Percentiles rank a stretch among this genome's conserved stretches.
Conservation (phyloP, 2,329 filamentous ascomycete species). For the Didymellaceae sp. region DNA sequence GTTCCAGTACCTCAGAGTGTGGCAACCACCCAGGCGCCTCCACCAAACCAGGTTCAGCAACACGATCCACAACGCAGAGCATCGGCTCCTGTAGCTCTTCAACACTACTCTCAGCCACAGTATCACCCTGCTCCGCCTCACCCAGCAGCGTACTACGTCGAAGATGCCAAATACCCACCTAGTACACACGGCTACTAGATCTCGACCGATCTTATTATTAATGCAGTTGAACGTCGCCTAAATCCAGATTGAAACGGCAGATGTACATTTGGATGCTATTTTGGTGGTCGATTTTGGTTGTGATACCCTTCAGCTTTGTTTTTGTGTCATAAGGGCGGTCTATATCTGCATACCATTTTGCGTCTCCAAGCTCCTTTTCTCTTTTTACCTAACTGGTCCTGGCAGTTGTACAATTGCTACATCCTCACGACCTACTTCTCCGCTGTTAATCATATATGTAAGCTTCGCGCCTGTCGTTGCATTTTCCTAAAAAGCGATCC, state of each 20-base stretch:
- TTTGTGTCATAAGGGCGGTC: constrained; percentile 20
- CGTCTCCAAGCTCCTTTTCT: background rate
- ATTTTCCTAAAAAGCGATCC: constrained; percentile 1
- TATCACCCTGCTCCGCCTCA: constrained; percentile 33
- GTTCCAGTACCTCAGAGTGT: constrained; percentile 26
- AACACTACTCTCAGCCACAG: constrained; percentile 29
- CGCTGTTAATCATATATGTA: background rate
- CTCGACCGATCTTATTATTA: background rate
- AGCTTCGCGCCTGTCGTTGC: background rate
- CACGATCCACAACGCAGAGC: constrained; percentile 38
- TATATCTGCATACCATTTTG: background rate
- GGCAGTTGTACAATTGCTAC: background rate
- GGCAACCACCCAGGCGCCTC: constrained; percentile 22
- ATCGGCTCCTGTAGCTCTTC: constrained; percentile 41
- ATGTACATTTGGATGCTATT: constrained; percentile 21
- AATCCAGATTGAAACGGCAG: constrained; percentile 11
- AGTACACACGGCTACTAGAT: constrained; percentile 9
- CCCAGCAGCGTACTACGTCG: constrained; percentile 38
- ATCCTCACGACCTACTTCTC: constrained; percentile 3
- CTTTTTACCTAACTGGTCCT: background rate
- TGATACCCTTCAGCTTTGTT: constrained; percentile 25
- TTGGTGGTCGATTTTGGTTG: constrained; percentile 23
- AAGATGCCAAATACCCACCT: constrained; percentile 37
- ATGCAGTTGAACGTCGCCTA: background rate
- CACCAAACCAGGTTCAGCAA: constrained; percentile 24